Evolutionary conservation across 2,329 filamentous ascomycete species (phyloP).

Genomic region (Stachybotrys chlorohalonatus): DNA sequence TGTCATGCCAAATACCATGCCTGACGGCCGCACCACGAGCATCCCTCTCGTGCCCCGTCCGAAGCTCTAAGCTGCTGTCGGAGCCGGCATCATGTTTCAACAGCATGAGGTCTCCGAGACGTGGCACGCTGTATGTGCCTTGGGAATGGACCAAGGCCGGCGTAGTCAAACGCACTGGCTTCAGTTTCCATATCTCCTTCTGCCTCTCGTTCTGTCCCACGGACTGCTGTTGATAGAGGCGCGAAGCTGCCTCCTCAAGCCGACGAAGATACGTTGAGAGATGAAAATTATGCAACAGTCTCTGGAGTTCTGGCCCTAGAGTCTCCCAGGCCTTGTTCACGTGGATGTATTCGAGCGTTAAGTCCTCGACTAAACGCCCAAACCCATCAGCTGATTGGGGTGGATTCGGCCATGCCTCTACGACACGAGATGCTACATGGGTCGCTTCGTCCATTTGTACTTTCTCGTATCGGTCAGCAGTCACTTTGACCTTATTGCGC

Average conservation of each 20-base stretch:
- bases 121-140: background rate
- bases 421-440: background rate
- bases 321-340: background rate
- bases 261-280: background rate
- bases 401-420: background rate
- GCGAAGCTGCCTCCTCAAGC: background rate
- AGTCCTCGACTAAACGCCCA: background rate
- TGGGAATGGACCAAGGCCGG: background rate
- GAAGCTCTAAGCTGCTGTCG: background rate
- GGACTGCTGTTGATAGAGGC: background rate
- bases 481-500: conserved; percentile 16
- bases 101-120: background rate
- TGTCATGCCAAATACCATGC: background rate
- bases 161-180: background rate
- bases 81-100: background rate
- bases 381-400: background rate
- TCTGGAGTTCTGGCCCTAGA: background rate
- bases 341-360: background rate
- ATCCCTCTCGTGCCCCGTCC: background rate
- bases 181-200: background rate
- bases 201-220: background rate
- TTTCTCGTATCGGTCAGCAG: conserved; percentile 21
- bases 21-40: too few relatives aligned
- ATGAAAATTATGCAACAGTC: background rate
- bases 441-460: background rate